Conservation (phyloP, 495 filamentous ascomycete genomes). For the Pseudotulostoma volvatum region DNA sequence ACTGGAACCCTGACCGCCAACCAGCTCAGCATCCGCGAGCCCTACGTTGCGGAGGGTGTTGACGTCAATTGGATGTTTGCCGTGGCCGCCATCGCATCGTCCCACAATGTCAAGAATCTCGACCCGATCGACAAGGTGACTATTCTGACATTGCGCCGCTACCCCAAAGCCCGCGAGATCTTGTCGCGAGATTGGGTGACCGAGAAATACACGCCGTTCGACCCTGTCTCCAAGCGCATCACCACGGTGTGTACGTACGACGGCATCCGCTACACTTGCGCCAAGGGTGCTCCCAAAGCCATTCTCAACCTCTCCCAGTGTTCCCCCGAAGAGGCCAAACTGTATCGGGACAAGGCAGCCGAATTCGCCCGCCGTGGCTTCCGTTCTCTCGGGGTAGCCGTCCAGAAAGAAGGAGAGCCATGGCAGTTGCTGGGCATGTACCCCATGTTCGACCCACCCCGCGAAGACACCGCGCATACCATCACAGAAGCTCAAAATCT, state of each 20-base stretch:
- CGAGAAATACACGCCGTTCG: constrained; percentile 62
- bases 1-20: constrained; percentile 68
- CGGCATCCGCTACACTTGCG: constrained; percentile 49
- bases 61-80: constrained; percentile 74
- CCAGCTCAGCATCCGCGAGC: constrained; percentile 59
- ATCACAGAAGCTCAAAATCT: constrained; percentile 62
- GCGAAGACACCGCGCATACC: constrained; percentile 64
- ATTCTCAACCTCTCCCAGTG: constrained; percentile 50
- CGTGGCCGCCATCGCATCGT: constrained; percentile 56
- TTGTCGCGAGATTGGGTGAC: constrained; percentile 55
- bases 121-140: constrained; percentile 68
- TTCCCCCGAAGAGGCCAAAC: constrained; percentile 42
- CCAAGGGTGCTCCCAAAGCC: constrained; percentile 62
- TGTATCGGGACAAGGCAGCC: constrained; percentile 52
- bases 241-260: constrained; percentile 49
- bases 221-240: constrained; percentile 66
- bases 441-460: constrained; percentile 64
- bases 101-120: constrained; percentile 61
- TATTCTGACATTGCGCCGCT: constrained; percentile 54
- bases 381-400: constrained; percentile 63
- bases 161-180: constrained; percentile 57
- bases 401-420: constrained; percentile 47
- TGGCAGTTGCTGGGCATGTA: constrained; percentile 61
- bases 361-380: constrained; percentile 70
- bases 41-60: constrained; percentile 56